Base-by-base conservation (phyloP, 2,329 filamentous ascomycete species). In the Cladosporium halotolerans region DNA sequence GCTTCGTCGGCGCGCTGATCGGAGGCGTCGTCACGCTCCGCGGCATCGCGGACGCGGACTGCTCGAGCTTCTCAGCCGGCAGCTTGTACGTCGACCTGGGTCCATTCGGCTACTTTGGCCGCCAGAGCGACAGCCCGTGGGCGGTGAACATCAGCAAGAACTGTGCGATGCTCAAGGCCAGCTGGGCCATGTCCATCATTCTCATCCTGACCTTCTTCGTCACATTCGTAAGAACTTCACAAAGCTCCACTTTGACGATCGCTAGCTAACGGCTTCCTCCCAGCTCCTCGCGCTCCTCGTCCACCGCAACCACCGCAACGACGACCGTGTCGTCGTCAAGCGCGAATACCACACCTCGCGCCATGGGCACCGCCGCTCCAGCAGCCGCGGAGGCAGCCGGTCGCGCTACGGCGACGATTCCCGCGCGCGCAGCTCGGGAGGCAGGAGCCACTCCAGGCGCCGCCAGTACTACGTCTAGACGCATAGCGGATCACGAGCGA, bases 1-100 rank as follows among this genome's bases (percentile, higher is more conserved):
- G 92, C 91, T 68, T 97, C 92, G 14, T 91, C 95, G 31, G 92
- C 91, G 68, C 90, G 96, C 61, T 96, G 90, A 69, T 89, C 95
- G 51, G 41, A 32, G 51, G 51, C 13, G 38, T 84, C 19, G 74
- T 81, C 60, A 72, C 77, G 52, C 72, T 84, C 43, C 76, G 82
- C 55, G 73, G 73, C 54, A 81, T 84, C 60, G 70, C 79, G 13
- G 66, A 76, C 55, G 80, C 81, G 53, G 78, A 89, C 74, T 97
- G 92, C 78, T 73, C 80, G 14, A 48, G 46, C 38, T 55, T 47
- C 18, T 41, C n/a, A 6, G 6, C 13, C 45, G 45, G 53, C 11
- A 58, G 57, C 52, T 41, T 63, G 49, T 61, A 60, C 38, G 42
- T 62, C 31, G 76, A 77, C 45, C 75, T 90, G 41, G 76, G 76